These are phyloP conservation scores for Gonium pectorale DNA, from an alignment of 139 green algal genomes.

Conservation along the genomic window DNA sequence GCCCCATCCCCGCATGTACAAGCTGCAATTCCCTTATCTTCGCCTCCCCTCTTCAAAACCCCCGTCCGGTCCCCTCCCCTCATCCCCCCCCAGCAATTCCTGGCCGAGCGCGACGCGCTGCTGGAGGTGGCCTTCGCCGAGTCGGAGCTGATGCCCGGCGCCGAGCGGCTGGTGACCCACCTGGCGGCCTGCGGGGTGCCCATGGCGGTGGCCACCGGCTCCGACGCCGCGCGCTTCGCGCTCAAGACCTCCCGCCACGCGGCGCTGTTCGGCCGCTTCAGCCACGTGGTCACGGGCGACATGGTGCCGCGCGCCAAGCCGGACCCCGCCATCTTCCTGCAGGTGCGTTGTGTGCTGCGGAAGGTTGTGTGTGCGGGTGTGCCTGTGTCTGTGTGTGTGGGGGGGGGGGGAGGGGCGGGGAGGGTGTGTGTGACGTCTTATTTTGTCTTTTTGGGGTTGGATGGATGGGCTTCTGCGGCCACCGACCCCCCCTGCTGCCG, in stretches of 20 bases:
- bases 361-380: background rate
- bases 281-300: constrained; percentile 76
- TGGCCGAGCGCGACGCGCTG: constrained; percentile 75
- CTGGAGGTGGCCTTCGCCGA: constrained; percentile 81
- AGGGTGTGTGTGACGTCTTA: no score
- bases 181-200: constrained; percentile 70
- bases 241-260: constrained; percentile 84
- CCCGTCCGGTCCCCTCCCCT: background rate
- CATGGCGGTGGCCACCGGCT: constrained; percentile 84
- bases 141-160: constrained; percentile 81
- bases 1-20: background rate
- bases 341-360: constrained; percentile 54
- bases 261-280: constrained; percentile 78
- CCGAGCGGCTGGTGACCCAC: constrained; percentile 81
- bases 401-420: no score
- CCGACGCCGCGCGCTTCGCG: constrained; percentile 73
- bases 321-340: constrained; percentile 87
- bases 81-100: constrained; percentile 42
- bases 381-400: no score
- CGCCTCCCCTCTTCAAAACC: no score
- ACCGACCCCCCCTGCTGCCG: no score
- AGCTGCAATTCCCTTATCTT: no score
- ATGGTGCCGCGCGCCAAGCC: constrained; percentile 70
- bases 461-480: no score
- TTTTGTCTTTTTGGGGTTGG: no score